phyloP scores from a whole-genome alignment of 202 grass and related monocot genomes.

The Musa balbisiana region DNA sequence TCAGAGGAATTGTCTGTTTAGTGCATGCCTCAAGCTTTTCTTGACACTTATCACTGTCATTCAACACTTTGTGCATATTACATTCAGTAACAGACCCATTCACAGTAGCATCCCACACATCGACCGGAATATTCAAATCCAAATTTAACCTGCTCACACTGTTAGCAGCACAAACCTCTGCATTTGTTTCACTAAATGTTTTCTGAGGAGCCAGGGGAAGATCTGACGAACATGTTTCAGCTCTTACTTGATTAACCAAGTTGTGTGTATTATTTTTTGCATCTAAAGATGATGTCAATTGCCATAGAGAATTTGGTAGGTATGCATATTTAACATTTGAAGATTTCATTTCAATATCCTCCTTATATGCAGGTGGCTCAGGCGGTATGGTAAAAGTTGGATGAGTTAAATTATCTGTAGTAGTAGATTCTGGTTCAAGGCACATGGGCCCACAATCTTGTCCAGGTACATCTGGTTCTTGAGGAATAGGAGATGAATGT shows the following conservation, averaged over 20 bases:
- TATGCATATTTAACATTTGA: too few relatives aligned
- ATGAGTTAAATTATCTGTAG: not conserved
- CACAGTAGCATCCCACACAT: constrained; percentile 33
- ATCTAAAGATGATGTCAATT: too few relatives aligned
- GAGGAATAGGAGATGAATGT: not conserved
- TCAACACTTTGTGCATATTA: constrained; percentile 7
- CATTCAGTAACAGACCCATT: constrained; percentile 29
- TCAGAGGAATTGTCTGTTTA: constrained; percentile 21
- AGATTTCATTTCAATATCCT: too few relatives aligned
- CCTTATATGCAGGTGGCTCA: too few relatives aligned
- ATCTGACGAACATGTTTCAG: not conserved
- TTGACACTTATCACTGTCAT: constrained; percentile 25
- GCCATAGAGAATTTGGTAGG: too few relatives aligned
- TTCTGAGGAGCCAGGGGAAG: constrained; percentile 18
- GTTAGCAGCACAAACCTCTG: constrained; percentile 21
- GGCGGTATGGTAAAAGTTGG: not conserved
- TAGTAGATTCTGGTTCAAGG: constrained; percentile 15
- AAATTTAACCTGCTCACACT: constrained; percentile 40
- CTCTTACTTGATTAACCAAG: too few relatives aligned
- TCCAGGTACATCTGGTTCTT: not conserved
- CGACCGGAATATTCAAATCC: constrained; percentile 56
- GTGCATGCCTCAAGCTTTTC: constrained; percentile 22
- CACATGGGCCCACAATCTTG: not conserved
- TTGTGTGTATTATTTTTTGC: too few relatives aligned
- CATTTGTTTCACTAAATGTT: constrained; percentile 11